Evolutionary conservation across 2,329 filamentous ascomycete genomes (phyloP).

Genomic region (Cladophialophora chaetospira): DNA sequence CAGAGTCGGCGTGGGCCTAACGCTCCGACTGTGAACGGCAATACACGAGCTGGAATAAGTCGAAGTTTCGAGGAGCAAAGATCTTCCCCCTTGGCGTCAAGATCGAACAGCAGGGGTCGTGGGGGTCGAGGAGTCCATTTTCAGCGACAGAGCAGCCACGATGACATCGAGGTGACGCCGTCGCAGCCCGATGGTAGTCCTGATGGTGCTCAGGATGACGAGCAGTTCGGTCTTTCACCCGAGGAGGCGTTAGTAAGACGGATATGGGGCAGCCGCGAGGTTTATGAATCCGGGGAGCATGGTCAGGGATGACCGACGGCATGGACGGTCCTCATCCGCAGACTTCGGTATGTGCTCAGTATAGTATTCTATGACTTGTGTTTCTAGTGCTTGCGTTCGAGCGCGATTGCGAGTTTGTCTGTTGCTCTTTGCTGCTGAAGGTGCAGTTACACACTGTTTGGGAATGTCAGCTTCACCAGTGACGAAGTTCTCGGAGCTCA

Average conservation of each 20-base stretch:
- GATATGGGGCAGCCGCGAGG: slow-evolving; percentile 32
- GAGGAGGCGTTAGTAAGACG: slow-evolving; percentile 32
- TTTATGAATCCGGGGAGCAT: slow-evolving; percentile 25
- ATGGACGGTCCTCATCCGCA: not conserved
- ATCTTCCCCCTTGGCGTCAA: slow-evolving; percentile 14
- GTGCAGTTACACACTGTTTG: not conserved
- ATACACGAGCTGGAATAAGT: slow-evolving; percentile 13
- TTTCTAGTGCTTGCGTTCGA: slow-evolving; percentile 4
- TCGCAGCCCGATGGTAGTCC: slow-evolving; percentile 22
- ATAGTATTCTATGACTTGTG: not conserved
- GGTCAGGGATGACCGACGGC: not conserved
- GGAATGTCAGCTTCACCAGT: not conserved
- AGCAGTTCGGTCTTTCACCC: slow-evolving; percentile 27
- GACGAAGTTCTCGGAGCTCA: too few relatives aligned
- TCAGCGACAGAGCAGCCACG: slow-evolving; percentile 32
- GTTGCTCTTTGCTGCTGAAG: not conserved
- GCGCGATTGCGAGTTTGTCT: not conserved
- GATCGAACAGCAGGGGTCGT: slow-evolving; percentile 9
- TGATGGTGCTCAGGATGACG: slow-evolving; percentile 29
- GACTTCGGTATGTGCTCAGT: not conserved
- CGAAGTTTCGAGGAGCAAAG: slow-evolving; percentile 27
- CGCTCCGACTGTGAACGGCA: slow-evolving; percentile 16
- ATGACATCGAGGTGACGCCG: slow-evolving; percentile 34
- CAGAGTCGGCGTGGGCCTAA: slow-evolving; percentile 29
- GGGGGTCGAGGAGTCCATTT: slow-evolving; percentile 31